Evolutionary conservation across 768 basidiomycete genomes (phyloP), one percentile per base, ranked within the genome.

Genomic region (Guyanaporus albipodus): DNA sequence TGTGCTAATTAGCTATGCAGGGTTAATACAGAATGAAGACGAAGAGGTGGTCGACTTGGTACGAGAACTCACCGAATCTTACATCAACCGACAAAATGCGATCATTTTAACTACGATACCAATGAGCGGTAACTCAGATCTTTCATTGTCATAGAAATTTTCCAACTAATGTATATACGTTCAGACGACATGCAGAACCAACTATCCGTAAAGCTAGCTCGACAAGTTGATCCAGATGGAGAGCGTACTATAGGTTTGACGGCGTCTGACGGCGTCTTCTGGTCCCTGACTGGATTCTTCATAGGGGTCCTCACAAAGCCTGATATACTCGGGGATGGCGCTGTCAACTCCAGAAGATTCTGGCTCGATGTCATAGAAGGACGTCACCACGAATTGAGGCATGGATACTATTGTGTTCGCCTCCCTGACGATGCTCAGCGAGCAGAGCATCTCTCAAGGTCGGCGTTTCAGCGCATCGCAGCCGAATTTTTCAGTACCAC

Each of bases 271-370:
- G n/a, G 6, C 27, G 28, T 29, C 8, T 6, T 8, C 14, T 8
- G 14, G 11, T 14, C 0, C 31, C 32, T 55, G 6, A 49, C 17
- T 27, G 8, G 19, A 7, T 4, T 35, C 18, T 22, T 22, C 8
- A 2, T 50, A 87, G 85, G 81, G 6, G 75, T 88, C 1, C 70
- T 87, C 9, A 88, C 86, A 0, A 87, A 88, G 53, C 80, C 83
- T 0, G 87, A 89, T 52, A 70, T 62, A 4, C 61, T 88, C 1
- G 58, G 65, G 1, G 34, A 52, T 0, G 80, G 80, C 9, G 67
- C 74, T 4, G 70, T 59, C 4, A 67, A 73, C 33, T 36, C 69
- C 36, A 73, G 66, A 14, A 37, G 67, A 26, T 35, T 29, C 23
- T 86, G 84, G 82, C 64, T 69, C n/a, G 67, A 72, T 1, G 67